Percentiles rank a stretch among this genome's conserved stretches.
Evolutionary conservation across 805 yeast genomes (phyloP).

Genomic region (Ogataea pini): DNA sequence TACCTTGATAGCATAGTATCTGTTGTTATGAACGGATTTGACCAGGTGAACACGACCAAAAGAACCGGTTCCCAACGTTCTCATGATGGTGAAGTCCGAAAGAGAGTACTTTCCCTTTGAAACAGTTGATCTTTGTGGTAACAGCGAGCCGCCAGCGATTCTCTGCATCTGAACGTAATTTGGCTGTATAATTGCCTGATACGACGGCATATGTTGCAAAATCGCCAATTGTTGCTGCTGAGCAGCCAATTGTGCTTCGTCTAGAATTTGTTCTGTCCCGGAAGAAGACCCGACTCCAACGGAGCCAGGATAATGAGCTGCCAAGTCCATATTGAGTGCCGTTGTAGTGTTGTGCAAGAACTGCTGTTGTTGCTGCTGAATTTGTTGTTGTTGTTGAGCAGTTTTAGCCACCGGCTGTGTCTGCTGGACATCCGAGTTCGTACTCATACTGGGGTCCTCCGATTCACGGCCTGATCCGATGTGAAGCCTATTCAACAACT

Average conservation of each 20-base stretch:
- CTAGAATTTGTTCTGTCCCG: constrained; percentile 1
- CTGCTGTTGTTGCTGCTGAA: constrained; percentile 20
- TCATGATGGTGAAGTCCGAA: constrained; percentile 55
- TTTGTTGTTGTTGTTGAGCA: constrained; percentile 15
- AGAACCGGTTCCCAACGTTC: constrained; percentile 63
- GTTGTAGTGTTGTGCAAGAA: constrained; percentile 24
- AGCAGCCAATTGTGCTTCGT: constrained; percentile 24
- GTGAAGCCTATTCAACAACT: constrained; percentile 27
- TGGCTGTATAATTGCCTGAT: constrained; percentile 39
- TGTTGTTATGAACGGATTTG: constrained; percentile 57
- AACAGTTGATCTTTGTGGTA: constrained; percentile 35
- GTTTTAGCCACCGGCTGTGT: constrained; percentile 1
- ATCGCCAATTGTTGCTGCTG: constrained; percentile 33
- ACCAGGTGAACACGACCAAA: constrained; percentile 63
- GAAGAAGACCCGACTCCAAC: constrained; percentile 11
- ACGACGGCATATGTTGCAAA: constrained; percentile 37
- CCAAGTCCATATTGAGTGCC: constrained; percentile 18
- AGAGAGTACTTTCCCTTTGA: constrained; percentile 59
- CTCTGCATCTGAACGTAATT: constrained; percentile 31
- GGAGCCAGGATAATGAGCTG: constrained; percentile 8
- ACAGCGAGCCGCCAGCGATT: constrained; percentile 30
- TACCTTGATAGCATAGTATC: constrained; percentile 62
- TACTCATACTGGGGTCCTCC: constrained; percentile 8
- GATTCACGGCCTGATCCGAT: constrained; percentile 25
- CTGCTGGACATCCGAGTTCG: constrained; percentile 1